A percentile compares a stretch with the other conserved stretches of the same genome.
These are phyloP conservation scores for Candida sp. DNA, from an alignment of 1,139 yeast genomes.

Conservation along the genomic window DNA sequence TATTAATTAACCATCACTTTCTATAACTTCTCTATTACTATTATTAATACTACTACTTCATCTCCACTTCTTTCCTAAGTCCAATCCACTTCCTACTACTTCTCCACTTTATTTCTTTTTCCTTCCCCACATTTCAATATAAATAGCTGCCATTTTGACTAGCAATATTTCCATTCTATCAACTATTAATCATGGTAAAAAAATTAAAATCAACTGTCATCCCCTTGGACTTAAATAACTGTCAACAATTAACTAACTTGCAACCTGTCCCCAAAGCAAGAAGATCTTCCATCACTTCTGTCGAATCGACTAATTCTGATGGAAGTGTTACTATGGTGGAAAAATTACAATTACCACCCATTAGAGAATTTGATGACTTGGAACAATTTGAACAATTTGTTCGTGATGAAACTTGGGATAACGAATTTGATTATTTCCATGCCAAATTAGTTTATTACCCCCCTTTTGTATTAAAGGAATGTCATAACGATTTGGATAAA, in stretches of 20 bases:
- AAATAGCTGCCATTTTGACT: too few species aligned
- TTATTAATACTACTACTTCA: too few species aligned
- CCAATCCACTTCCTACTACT: too few species aligned
- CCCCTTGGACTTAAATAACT: slow-evolving; percentile 32
- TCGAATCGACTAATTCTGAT: slow-evolving; percentile 27
- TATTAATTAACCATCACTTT: too few species aligned
- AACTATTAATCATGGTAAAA: slow-evolving; percentile 15
- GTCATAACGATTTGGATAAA: slow-evolving; percentile 69
- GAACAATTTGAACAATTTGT: slow-evolving; percentile 60
- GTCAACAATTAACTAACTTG: slow-evolving; percentile 39
- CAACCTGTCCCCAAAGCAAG: slow-evolving; percentile 37
- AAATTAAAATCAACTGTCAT: slow-evolving; percentile 22
- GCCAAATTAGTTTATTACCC: slow-evolving; percentile 68
- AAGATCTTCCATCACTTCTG: slow-evolving; percentile 26
- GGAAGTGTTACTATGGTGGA: slow-evolving; percentile 22
- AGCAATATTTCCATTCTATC: too few species aligned
- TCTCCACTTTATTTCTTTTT: not conserved
- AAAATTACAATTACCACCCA: slow-evolving; percentile 38
- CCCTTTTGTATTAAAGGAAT: slow-evolving; percentile 65
- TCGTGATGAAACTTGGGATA: slow-evolving; percentile 74
- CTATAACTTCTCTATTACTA: too few species aligned
- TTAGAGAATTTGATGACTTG: slow-evolving; percentile 58
- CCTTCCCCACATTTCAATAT: too few species aligned
- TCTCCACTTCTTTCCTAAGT: too few species aligned
- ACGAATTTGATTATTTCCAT: slow-evolving; percentile 66